Evolutionary conservation across 352 stramenopile genomes (phyloP).

Genomic region (Nannochloropsis limnetica): DNA sequence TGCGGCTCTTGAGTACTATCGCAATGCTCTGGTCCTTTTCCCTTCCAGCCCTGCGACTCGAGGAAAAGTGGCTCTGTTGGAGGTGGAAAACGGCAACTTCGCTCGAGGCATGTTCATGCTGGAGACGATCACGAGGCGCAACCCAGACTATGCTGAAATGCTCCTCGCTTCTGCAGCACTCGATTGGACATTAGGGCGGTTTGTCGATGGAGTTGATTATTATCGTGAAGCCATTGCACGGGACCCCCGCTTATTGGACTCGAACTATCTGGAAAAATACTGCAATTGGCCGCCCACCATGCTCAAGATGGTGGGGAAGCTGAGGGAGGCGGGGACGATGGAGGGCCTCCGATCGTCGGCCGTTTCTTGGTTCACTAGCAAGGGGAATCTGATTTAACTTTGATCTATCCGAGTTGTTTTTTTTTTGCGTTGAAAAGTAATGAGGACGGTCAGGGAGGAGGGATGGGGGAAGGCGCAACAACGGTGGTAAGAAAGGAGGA

Average conservation of each 20-base stretch:
- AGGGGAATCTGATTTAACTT: constrained; percentile 5
- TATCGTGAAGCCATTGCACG: constrained; percentile 17
- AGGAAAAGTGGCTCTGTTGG: not conserved
- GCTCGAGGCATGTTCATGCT: constrained; percentile 11
- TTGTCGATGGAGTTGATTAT: constrained; percentile 17
- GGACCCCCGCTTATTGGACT: not conserved
- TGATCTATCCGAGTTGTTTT: not conserved
- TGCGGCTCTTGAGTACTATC: not conserved
- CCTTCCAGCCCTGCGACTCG: not conserved
- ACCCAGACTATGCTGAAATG: constrained; percentile 20
- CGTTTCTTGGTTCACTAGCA: constrained; percentile 3
- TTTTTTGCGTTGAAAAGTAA: not conserved
- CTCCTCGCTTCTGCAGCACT: not conserved
- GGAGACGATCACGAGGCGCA: not conserved
- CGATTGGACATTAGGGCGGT: not conserved
- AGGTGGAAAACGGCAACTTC: constrained; percentile 5
- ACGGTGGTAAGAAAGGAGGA: not conserved
- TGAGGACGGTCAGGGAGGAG: not conserved
- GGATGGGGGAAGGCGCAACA: not conserved
- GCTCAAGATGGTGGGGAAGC: constrained; percentile 32
- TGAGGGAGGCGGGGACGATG: constrained; percentile 23
- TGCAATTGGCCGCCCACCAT: constrained; percentile 15
- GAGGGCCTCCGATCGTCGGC: not conserved
- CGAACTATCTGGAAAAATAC: not conserved
- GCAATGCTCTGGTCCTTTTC: not conserved